Base-by-base conservation (phyloP, 192 early-diverging fungal species). In the Mortierella hygrophila region DNA sequence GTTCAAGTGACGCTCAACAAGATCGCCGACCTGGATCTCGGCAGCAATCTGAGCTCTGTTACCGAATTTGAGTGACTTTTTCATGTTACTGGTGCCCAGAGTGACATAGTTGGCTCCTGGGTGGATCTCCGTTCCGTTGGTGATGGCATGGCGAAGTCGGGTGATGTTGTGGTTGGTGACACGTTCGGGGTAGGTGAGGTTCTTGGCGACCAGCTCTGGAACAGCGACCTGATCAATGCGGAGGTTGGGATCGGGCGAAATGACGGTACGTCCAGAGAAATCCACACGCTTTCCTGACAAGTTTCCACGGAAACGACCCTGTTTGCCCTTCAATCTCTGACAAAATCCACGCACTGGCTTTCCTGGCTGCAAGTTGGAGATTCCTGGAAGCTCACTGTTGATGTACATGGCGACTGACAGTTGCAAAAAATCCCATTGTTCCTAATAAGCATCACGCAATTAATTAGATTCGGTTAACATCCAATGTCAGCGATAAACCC, bases 281-380 rank as follows among this genome's bases (percentile, higher is more conserved):
- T 99, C 98, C 8, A 99, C 99, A 88, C 99, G 97, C 92, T 99
- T 99, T 76, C 99, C 99, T 2, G 97, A 98, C 72, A 99, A 90
- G 76, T 99, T 99, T 60, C 99, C 99, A 80, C 99, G 95, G 92
- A 99, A 99, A 71, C 99, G 95, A 74, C 99, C 99, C 78, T 98
- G 96, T 83, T 99, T 99, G 63, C 99, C 99, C 92, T 99, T 99
- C 73, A 99, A 88, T 44, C 99, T 92, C 90, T 99, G 99, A 75
- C 96, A 97, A 71, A 99, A 95, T 74, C 99, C 99, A 78, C 93
- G 91, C 69, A 92, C 93, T 2, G 93, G 93, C 85, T 95, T 96
- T 72, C 90, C 91, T 55, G 80, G 87, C 76, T 89, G 91, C 23
- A 92, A 57, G 60, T 89, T 88, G 0, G 97, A 95, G 20, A 99